Evolutionary conservation across 495 filamentous ascomycete species (phyloP).

Genomic region (Penicillium bovifimosum): DNA sequence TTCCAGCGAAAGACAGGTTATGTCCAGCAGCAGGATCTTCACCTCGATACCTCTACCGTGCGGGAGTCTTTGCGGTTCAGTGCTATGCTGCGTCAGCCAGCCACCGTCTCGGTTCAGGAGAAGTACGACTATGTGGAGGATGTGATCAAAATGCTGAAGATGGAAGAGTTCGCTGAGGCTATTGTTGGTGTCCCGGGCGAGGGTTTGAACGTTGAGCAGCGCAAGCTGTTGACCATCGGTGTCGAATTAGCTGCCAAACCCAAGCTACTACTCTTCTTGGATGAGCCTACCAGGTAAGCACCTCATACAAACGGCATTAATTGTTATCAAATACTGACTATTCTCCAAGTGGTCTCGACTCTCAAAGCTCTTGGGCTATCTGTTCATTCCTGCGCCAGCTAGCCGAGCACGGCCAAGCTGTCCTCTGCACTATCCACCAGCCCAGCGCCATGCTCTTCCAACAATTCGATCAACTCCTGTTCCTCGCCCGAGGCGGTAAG

Average conservation of each 20-base stretch:
- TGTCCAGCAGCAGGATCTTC: conserved; percentile 90
- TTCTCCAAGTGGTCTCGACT: conserved; percentile 73
- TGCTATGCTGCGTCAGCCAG: conserved; percentile 78
- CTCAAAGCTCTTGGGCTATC: conserved; percentile 80
- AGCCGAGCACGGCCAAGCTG: conserved; percentile 79
- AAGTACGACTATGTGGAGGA: conserved; percentile 47
- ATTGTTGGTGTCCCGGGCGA: conserved; percentile 41
- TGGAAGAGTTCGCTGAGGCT: conserved; percentile 41
- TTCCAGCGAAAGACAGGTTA: conserved; percentile 93
- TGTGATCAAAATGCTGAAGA: conserved; percentile 44
- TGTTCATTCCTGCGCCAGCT: conserved; percentile 72
- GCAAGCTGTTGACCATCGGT: conserved; percentile 84
- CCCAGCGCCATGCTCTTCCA: conserved; percentile 89
- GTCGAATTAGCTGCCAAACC: conserved; percentile 88
- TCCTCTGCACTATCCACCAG: conserved; percentile 94
- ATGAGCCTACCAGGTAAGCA: conserved; percentile 63
- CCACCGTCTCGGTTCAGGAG: conserved; percentile 29
- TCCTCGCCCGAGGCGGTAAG: conserved; percentile 69
- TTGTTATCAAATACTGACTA: neutral
- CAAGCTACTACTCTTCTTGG: conserved; percentile 79
- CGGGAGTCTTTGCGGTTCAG: conserved; percentile 77
- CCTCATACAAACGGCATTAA: neutral
- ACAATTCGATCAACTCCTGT: conserved; percentile 80
- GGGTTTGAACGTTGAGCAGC: conserved; percentile 83
- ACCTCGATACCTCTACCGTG: conserved; percentile 79